Evolutionary conservation across 257 asterid species (phyloP), one percentile per base, ranked within the genome.

Genomic region (Voacanga thouarsii): DNA sequence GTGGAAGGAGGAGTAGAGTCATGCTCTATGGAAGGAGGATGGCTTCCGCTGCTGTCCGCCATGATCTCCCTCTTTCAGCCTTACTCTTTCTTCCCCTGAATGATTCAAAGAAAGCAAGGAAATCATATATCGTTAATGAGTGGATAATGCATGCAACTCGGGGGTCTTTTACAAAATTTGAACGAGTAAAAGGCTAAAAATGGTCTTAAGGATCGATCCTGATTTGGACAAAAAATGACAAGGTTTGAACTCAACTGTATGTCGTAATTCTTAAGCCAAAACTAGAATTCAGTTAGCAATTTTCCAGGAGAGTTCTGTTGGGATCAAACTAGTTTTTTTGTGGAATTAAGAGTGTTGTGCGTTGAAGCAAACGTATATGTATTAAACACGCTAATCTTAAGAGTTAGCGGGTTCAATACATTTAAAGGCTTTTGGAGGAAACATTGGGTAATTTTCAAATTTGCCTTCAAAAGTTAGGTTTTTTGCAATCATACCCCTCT

Each of bases 1-100:
- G 80, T 61, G 75, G 82, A 60, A 77, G 80, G 80, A 68, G 84
- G 72, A 70, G 55, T 69, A 72, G 77, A 79, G 70, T 65, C 23
- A 68, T 80, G 47, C 15, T 44, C 80, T 10, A 53, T 37, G 0
- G 85, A 26, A 47, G 79, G 75, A 76, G 87, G 82, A 45, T 74
- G 83, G 67, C 79, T 78, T 23, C 30, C 14, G 7, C 30, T 12
- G 19, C 23, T 21, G 23, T 30, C 69, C 43, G 10, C 43, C 69
- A 63, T 63, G 69, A 30, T 63, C 30, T 28, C 23, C 63, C 79
- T 75, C 67, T 77, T 18, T 44, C 75, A 44, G 16, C 30, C 68
- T 12, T 18, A 15, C 45, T 45, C 67, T 16, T 2, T 10, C 49
- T 41, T 56, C 61, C 15, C 56, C 43, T n/a, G 30, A 37, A 10